phyloP scores from a whole-genome alignment of 164 flowering plant species.

The Malania oleifera region DNA sequence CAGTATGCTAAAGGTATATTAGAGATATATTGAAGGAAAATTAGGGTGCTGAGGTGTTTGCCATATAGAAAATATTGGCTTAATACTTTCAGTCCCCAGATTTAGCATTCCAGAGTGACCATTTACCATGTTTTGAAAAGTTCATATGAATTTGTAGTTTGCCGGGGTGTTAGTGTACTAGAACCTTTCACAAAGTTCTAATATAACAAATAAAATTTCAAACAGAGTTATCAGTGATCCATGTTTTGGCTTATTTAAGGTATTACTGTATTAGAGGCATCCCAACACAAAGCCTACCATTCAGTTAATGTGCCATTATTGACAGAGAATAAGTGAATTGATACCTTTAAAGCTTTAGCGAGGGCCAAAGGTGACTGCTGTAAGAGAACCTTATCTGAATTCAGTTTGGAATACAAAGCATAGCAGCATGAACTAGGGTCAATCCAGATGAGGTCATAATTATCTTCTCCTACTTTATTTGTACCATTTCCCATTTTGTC shows the following conservation, averaged over 20 bases:
- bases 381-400: constrained; percentile 52
- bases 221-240: not conserved
- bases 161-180: no score
- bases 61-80: no score
- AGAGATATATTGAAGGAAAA: no score
- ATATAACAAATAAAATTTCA: no score
- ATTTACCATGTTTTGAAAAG: no score
- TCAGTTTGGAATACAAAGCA: constrained; percentile 74
- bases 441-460: constrained; percentile 50
- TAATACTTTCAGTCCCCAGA: no score
- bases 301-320: not conserved
- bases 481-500: constrained; percentile 13
- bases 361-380: constrained; percentile 91
- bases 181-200: not conserved
- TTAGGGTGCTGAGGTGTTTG: no score
- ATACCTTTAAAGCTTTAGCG: constrained; percentile 91
- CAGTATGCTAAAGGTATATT: no score
- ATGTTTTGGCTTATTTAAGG: not conserved
- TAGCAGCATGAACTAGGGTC: constrained; percentile 87
- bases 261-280: not conserved
- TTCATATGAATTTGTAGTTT: no score
- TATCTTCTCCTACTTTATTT: constrained; percentile 21
- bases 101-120: no score
- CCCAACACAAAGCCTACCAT: not conserved
- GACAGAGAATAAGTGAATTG: not conserved